Evolutionary conservation across 176 grass and related monocot species (phyloP).

Genomic region (Aegilops speltoides): DNA sequence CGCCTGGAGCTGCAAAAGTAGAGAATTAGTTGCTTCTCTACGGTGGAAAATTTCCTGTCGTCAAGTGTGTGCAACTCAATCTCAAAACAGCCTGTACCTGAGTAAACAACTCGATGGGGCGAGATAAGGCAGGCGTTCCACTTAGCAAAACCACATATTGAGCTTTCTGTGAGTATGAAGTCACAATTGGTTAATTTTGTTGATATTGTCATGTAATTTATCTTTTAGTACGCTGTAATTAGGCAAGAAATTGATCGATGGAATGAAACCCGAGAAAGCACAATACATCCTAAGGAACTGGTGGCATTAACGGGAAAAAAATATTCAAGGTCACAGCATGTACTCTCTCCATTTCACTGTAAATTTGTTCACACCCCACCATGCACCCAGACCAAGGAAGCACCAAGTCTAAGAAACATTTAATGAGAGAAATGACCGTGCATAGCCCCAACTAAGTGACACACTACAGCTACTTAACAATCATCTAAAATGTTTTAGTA

Average conservation of each 20-base stretch:
- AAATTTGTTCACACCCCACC: too few species aligned
- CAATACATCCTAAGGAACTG: conserved; percentile 7
- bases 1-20: conserved; percentile 63
- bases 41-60: conserved; percentile 1
- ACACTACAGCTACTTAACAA: too few species aligned
- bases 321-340: conserved; percentile 1
- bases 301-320: conserved; percentile 4
- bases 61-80: conserved; percentile 17
- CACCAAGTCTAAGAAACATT: too few species aligned
- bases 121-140: conserved; percentile 91
- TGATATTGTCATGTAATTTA: conserved; percentile 2
- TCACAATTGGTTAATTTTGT: conserved; percentile 21
- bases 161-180: conserved; percentile 81
- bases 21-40: conserved; percentile 5
- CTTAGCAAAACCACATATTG: conserved; percentile 81
- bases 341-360: too few species aligned
- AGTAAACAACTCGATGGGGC: conserved; percentile 89
- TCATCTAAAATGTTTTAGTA: too few species aligned
- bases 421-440: too few species aligned
- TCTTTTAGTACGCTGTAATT: neutral
- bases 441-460: too few species aligned
- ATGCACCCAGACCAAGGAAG: too few species aligned
- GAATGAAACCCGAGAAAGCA: conserved; percentile 5
- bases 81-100: conserved; percentile 52
- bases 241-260: neutral